Evolutionary conservation across 2,329 filamentous ascomycete genomes (phyloP).

Genomic region (Apiospora hydei): DNA sequence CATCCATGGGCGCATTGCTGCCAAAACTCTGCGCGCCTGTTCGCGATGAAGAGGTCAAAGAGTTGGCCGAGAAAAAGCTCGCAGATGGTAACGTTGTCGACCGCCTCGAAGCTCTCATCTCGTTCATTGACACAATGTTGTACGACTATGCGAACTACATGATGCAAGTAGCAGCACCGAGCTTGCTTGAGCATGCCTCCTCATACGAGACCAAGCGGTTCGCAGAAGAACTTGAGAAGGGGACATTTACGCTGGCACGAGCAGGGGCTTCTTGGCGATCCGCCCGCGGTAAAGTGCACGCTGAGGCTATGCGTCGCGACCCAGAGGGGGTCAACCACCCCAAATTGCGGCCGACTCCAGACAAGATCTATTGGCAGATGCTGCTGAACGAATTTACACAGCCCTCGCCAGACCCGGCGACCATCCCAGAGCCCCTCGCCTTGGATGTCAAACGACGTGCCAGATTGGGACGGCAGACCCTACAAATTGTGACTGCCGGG

Average conservation of each 20-base stretch:
- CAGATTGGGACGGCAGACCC: slow-evolving; percentile 61
- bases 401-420: slow-evolving; percentile 59
- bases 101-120: slow-evolving; percentile 76
- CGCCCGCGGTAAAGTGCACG: slow-evolving; percentile 68
- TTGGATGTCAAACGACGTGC: slow-evolving; percentile 72
- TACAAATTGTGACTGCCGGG: slow-evolving; percentile 75
- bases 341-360: slow-evolving; percentile 67
- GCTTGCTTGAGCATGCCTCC: slow-evolving; percentile 73
- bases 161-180: slow-evolving; percentile 73
- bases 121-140: slow-evolving; percentile 78
- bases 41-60: slow-evolving; percentile 78
- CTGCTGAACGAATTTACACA: slow-evolving; percentile 79
- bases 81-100: slow-evolving; percentile 72
- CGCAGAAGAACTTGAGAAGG: slow-evolving; percentile 66
- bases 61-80: slow-evolving; percentile 68
- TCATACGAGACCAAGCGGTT: slow-evolving; percentile 80
- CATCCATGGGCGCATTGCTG: slow-evolving; percentile 76
- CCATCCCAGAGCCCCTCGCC: slow-evolving; percentile 76
- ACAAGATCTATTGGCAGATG: slow-evolving; percentile 79
- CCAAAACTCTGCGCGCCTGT: slow-evolving; percentile 83
- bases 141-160: slow-evolving; percentile 86
- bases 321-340: slow-evolving; percentile 71
- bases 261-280: slow-evolving; percentile 73
- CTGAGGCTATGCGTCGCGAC: slow-evolving; percentile 72
- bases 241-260: slow-evolving; percentile 59